Evolutionary conservation across 768 basidiomycete genomes (phyloP).

Genomic region (Suillus lakei): DNA sequence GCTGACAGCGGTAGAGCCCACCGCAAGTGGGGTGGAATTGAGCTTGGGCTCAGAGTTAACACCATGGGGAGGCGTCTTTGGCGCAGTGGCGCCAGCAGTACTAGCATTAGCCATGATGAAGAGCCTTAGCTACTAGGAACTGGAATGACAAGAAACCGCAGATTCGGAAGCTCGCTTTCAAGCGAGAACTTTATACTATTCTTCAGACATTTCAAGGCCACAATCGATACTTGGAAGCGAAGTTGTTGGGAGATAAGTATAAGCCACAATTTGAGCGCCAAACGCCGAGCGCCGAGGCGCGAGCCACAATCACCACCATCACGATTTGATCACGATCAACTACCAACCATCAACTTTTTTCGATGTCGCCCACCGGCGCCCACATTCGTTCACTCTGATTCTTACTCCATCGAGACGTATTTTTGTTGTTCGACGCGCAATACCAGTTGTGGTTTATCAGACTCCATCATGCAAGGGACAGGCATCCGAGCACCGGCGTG

Average conservation of each 20-base stretch:
- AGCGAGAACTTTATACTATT: neutral
- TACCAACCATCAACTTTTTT: neutral
- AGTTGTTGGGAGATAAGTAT: neutral
- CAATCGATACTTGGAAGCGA: neutral
- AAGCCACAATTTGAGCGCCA: neutral
- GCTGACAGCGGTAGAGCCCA: neutral
- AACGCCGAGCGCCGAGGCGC: neutral
- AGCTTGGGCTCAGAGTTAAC: neutral
- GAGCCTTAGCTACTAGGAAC: neutral
- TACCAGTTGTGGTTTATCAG: too few relatives aligned
- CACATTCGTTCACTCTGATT: neutral
- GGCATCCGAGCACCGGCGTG: too few relatives aligned
- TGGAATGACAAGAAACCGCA: neutral
- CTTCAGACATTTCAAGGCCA: neutral
- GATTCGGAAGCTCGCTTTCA: neutral
- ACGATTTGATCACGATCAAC: neutral
- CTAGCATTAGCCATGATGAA: neutral
- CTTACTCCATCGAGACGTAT: neutral
- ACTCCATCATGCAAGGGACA: too few relatives aligned
- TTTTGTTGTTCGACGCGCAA: too few relatives aligned
- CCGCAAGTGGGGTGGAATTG: constrained; percentile 5
- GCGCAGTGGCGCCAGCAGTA: neutral
- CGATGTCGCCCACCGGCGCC: neutral
- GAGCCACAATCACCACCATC: too few relatives aligned
- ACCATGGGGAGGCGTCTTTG: neutral